Base-by-base conservation (phyloP, 1,284 basidiomycete species). In the Porphyrellus sp. region DNA sequence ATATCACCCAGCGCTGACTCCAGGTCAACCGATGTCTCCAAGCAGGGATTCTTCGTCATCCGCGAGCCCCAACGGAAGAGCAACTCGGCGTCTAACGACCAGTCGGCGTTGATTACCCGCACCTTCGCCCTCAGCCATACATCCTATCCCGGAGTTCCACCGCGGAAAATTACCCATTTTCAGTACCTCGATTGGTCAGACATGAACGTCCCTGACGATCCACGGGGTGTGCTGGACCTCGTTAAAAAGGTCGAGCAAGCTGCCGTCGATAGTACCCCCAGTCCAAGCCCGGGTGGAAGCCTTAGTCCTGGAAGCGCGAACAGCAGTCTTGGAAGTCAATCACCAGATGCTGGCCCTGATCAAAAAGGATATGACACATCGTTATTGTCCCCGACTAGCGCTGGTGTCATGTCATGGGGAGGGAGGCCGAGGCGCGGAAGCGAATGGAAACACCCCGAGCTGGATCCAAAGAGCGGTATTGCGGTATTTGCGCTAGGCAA, bases 141-240 rank as follows among this genome's bases (percentile, higher is more conserved):
- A 2, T 75, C 71, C 21, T 80, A 83, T 57, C 85, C 88, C 0
- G 70, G 77, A 15, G 74, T 78, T 13, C 75, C 78, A 1, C 75
- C 83, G 1, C 77, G 91, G 16, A 77, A 73, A 54, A 74, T 92
- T 13, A 78, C 83, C 2, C 93, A 97, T 63, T 74, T 96, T 42
- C 93, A 98, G 68, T 96, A 92, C 63, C 77, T 93, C 44, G 85
- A 86, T 28, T 98, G 93, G 93, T 91, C 93, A 2, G 93, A 98
- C 64, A 88, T 96, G 74, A 93, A 94, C 66, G 91, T 97, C 3
- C 93, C 94, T 1, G 84, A 88, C 9, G 83, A 90, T 52, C 85
- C 93, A 0, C 74, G 79, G 5, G 85, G 86, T 4, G 73, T 97
- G 24, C 71, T 96, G 38, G 74, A 78, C 5, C 77, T 97, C 30